These are phyloP conservation scores for Euphrasia confusa DNA, from an alignment of 257 asterid species.

Conservation along the genomic window DNA sequence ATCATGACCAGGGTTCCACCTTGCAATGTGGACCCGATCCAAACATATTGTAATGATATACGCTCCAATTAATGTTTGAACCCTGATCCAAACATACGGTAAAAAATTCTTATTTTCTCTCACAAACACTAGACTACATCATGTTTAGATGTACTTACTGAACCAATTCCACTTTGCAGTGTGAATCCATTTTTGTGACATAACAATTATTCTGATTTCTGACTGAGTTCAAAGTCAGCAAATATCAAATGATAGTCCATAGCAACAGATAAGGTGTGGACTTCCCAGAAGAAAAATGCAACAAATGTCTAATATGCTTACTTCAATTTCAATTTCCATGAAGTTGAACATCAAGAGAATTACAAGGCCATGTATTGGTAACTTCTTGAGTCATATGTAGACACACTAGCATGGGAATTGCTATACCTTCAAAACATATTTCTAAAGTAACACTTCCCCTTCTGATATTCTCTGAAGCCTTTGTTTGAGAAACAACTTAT, in stretches of 20 bases:
- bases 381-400: slow-evolving; percentile 1
- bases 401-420: slow-evolving; percentile 8
- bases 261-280: background rate
- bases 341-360: slow-evolving; percentile 17
- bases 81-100: no score
- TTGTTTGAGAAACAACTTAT: no score
- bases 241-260: background rate
- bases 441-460: slow-evolving; percentile 4
- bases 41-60: no score
- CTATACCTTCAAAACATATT: background rate
- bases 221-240: background rate
- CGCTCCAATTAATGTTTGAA: no score
- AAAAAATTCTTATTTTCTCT: no score
- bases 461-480: background rate
- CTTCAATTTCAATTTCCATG: background rate
- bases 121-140: background rate
- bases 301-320: background rate
- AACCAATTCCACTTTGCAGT: no score
- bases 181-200: background rate
- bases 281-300: slow-evolving; percentile 2
- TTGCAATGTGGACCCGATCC: no score
- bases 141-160: background rate
- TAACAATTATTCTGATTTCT: background rate
- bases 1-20: no score
- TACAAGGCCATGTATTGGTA: slow-evolving; percentile 3